Evolutionary conservation across 2,329 filamentous ascomycete species (phyloP), one percentile per base, ranked within the genome.

Genomic region (Exserohilum rostratum): DNA sequence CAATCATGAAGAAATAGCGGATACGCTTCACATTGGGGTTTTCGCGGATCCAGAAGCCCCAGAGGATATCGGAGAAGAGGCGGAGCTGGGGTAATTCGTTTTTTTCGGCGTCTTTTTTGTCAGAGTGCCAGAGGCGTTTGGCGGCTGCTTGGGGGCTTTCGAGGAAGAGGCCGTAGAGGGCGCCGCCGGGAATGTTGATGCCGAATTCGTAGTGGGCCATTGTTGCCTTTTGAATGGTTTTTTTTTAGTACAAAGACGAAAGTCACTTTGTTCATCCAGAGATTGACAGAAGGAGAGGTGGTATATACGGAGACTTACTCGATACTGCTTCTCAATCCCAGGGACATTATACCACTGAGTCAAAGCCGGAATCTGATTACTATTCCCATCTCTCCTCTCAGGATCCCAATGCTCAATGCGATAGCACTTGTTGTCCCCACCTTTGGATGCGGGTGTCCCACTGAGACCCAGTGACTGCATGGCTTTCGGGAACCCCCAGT

Each of bases 21-120:
- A 69, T 55, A 15, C 61, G 62, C 12, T 25, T 46, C 3, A 66
- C 13, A 13, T 61, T 27, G 0, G 55, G 31, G 22, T 66, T 64
- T 0, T 53, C 31, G 12, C 50, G 44, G 27, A n/a, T 18, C 64
- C 62, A 69, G 34, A 51, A 62, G 2, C 52, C 62, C 66, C 64
- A 69, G 4, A 65, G 38, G n/a, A 69, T 37, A 18, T 67, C 64
- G 5, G 65, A 61, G 20, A 60, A 42, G 5, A 49, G 38, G 5
- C 57, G 50, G 0, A 69, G 53, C 1, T 37, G 22, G 1, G 65
- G 66, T 0, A 68, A 57, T n/a, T 63, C 57, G 0, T 60, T 30
- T 18, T 30, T 31, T 0, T 22, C 30, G 0, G 46, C 33, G 1
- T 34, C 39, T 17, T 45, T 44, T 22, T 40, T 39, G 22, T n/a